These are phyloP conservation scores for Macrolepiota fuliginosa DNA, from an alignment of 768 basidiomycete genomes.

Conservation along the genomic window DNA sequence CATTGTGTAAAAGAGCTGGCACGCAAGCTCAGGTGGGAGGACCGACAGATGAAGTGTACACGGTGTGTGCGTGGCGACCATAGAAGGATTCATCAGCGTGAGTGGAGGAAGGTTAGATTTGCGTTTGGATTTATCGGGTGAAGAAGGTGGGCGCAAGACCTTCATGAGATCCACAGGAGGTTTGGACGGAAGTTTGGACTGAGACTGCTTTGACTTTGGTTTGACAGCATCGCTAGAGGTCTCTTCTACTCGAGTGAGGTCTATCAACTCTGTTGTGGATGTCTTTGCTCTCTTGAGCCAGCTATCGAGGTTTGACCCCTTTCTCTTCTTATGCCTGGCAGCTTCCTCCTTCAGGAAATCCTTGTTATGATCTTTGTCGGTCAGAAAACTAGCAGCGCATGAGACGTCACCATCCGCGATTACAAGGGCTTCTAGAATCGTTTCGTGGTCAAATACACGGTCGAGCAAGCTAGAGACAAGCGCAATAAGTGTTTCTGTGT, in stretches of 20 bases:
- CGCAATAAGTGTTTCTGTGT: conserved; percentile 70
- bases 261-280: conserved; percentile 12
- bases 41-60: conserved; percentile 71
- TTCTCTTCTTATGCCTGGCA: conserved; percentile 43
- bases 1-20: conserved; percentile 72
- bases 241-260: conserved; percentile 16
- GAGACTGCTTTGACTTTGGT: conserved; percentile 3
- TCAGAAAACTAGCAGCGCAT: conserved; percentile 37
- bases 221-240: neutral
- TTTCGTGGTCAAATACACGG: conserved; percentile 28
- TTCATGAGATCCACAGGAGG: conserved; percentile 48
- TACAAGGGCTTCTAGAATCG: conserved; percentile 59
- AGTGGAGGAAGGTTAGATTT: conserved; percentile 52
- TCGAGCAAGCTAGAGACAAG: conserved; percentile 61
- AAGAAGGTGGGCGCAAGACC: conserved; percentile 51
- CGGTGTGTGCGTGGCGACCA: conserved; percentile 69
- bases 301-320: conserved; percentile 43
- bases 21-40: conserved; percentile 75
- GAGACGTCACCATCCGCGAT: conserved; percentile 54
- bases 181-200: conserved; percentile 23
- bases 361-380: conserved; percentile 27
- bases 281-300: conserved; percentile 45
- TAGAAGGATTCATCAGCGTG: conserved; percentile 54
- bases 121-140: conserved; percentile 25
- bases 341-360: conserved; percentile 12